Evolutionary conservation across 2,329 filamentous ascomycete species (phyloP).

Genomic region (Botrytis galanthina): DNA sequence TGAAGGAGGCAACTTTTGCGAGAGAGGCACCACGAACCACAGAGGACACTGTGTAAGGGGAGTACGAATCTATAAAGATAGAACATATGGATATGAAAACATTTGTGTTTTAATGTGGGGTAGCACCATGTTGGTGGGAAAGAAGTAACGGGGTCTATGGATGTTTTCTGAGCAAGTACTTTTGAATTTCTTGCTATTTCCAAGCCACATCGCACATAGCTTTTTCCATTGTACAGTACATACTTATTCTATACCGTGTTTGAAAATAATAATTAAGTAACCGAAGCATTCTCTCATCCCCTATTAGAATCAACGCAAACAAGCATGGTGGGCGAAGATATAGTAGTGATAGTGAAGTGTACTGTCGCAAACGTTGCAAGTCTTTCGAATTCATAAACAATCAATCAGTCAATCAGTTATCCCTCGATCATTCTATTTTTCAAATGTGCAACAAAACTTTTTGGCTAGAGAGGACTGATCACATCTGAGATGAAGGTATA

Average conservation of each 20-base stretch:
- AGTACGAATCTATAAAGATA: no score
- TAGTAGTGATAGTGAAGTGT: not conserved
- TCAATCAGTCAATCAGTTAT: not conserved
- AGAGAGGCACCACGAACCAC: not conserved
- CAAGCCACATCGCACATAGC: not conserved
- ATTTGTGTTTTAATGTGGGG: not conserved
- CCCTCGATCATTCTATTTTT: not conserved
- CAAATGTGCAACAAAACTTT: not conserved
- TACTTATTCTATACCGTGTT: not conserved
- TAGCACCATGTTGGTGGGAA: not conserved
- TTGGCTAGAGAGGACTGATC: not conserved
- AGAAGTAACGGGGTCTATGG: not conserved
- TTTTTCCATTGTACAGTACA: not conserved
- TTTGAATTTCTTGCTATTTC: not conserved
- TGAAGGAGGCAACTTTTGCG: constrained; percentile 33
- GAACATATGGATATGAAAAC: not conserved
- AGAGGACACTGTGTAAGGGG: not conserved
- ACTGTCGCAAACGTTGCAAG: not conserved
- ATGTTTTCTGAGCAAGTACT: not conserved
- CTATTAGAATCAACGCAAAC: not conserved
- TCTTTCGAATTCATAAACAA: not conserved
- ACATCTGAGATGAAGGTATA: not conserved
- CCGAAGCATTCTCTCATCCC: not conserved
- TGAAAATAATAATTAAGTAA: not conserved
- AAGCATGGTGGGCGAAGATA: not conserved